Evolutionary conservation across 345 rosid genomes (phyloP), one percentile per base, ranked within the genome.

Genomic region (Pistacia integerrima): DNA sequence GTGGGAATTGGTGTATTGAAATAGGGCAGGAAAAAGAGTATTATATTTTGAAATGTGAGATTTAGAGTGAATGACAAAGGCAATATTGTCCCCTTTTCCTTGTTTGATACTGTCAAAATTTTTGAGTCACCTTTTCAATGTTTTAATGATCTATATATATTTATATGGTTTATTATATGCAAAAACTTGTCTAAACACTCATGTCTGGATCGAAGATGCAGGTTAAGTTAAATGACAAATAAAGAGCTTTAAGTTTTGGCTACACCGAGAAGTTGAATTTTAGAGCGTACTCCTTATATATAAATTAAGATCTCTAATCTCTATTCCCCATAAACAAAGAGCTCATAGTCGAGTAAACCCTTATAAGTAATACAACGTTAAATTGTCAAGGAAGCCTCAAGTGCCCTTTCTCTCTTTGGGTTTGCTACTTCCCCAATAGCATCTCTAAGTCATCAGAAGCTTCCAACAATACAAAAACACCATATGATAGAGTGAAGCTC

Each of bases 391-490:
- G 46, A 41, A 41, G 71, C 64, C 65, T 51, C 38, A 79, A 55
- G 51, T 36, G 61, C 60, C 62, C 71, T 72, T 18, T 28, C 54
- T 20, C 54, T 66, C 33, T 63, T 44, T 0, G 22, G 12, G 52
- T 60, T 74, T 3, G n/a, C 51, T 9, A 8, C 46, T 38, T 35
- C 16, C 25, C 72, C 48, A 72, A 54, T 79, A 71, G 90, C 64
- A 87, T 87, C 90, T 77, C 68, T 4, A 51, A 17, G 46, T 4
- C 8, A 17, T 3, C 55, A 80, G 84, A 85, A 83, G 83, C 67
- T 83, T 85, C 87, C 90, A 87, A 87, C 25, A 79, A 69, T 62
- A 71, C 72, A 67, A 79, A 83, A 81, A 74, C 84, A 81, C 67
- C 38, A 62, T 54, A 63, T 22, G 59, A 44, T n/a, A 72, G 70